Evolutionary conservation across 1,139 yeast species (phyloP).

Genomic region (Debaryomycetaceae sp.): DNA sequence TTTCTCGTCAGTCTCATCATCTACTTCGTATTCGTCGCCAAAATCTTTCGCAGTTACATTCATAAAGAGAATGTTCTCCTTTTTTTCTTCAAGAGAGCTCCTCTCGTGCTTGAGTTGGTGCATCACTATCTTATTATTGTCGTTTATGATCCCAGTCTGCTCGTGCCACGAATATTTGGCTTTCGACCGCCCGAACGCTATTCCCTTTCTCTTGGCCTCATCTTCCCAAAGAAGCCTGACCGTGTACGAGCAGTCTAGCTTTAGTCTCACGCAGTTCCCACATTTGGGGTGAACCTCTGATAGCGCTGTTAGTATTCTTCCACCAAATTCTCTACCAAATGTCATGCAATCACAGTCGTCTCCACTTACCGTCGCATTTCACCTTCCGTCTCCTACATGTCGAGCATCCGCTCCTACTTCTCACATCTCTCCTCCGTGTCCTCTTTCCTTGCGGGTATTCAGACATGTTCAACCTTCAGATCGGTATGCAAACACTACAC

Average conservation of each 20-base stretch:
- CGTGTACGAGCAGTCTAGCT: slow-evolving; percentile 16
- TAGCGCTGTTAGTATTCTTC: slow-evolving; percentile 1
- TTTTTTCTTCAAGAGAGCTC: not conserved
- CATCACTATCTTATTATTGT: not conserved
- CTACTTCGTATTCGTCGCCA: not conserved
- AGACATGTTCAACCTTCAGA: not conserved
- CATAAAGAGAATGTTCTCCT: slow-evolving; percentile 16
- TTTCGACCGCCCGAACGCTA: slow-evolving; percentile 32
- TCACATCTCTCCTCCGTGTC: slow-evolving; percentile 7
- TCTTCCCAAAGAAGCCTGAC: slow-evolving; percentile 27
- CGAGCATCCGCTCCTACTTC: slow-evolving; percentile 24
- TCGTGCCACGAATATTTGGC: not conserved
- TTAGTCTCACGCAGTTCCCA: slow-evolving; percentile 17
- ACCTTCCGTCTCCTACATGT: slow-evolving; percentile 24
- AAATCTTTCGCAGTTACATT: slow-evolving; percentile 20
- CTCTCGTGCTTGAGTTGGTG: not conserved
- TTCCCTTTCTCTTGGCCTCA: slow-evolving; percentile 28
- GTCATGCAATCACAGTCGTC: not conserved
- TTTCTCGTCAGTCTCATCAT: not conserved
- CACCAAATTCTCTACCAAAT: not conserved
- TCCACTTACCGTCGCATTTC: slow-evolving; percentile 25
- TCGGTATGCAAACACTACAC: no score
- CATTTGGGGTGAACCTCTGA: slow-evolving; percentile 26
- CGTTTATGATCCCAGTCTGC: not conserved
- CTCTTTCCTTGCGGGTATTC: not conserved